These are phyloP conservation scores for Erigeron canadensis DNA, from an alignment of 129 eudicot species.

Conservation along the genomic window DNA sequence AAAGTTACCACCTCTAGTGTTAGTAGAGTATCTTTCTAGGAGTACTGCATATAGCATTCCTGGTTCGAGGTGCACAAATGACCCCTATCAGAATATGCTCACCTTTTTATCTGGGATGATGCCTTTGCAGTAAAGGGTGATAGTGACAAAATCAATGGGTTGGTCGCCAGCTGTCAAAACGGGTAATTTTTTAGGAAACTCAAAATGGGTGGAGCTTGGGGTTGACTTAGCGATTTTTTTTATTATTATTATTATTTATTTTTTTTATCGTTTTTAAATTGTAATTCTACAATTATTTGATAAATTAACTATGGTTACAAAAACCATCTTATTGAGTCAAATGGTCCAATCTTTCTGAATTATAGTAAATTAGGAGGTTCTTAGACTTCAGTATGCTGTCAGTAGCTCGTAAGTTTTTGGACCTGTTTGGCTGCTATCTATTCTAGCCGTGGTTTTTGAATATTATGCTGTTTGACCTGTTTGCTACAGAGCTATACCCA, in stretches of 20 bases:
- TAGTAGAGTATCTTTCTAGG: not conserved
- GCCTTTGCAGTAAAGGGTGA: no score
- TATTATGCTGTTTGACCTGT: not conserved
- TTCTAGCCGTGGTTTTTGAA: not conserved
- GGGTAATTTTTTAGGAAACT: not conserved
- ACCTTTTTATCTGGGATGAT: not conserved
- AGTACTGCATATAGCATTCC: not conserved
- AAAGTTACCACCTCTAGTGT: not conserved
- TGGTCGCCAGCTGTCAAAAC: not conserved
- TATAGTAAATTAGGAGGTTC: not conserved
- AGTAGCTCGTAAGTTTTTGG: not conserved
- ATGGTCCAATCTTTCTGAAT: not conserved
- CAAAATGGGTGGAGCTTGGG: not conserved
- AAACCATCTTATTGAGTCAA: not conserved
- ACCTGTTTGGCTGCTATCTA: not conserved
- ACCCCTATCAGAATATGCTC: not conserved
- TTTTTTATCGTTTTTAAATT: not conserved
- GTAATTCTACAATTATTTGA: no score
- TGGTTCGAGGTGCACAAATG: not conserved
- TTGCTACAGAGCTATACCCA: not conserved
- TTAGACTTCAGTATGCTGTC: not conserved
- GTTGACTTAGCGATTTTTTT: not conserved
- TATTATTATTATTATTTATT: no score
- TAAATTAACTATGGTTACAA: not conserved
- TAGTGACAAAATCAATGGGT: not conserved